Percentiles rank a stretch among this genome's conserved stretches.
Conservation (phyloP, 176 grass and related monocot genomes). For the Hordeum vulgare region MorexV3_pseudomolecules_assembly NC_058524.1:113848440-113848939, state of each 20-base stretch:
- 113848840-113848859: constrained; percentile 60
- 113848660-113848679: not conserved
- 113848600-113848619: constrained; percentile 84
- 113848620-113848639: constrained; percentile 3
- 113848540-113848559: constrained; percentile 88
- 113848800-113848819: not conserved
- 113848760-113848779: not conserved
- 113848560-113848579: constrained; percentile 51
- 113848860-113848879: constrained; percentile 86
- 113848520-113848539: constrained; percentile 48
- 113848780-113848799: not conserved
- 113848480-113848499: not conserved
- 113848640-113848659: not conserved
- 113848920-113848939: constrained; percentile 61
- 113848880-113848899: constrained; percentile 75
- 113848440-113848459: constrained; percentile 60
- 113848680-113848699: not conserved
- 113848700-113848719: not conserved
- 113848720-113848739: not conserved
- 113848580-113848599: constrained; percentile 80
- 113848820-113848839: not conserved
- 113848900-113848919: constrained; percentile 69
- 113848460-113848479: not conserved
- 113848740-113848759: not conserved
- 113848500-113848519: not conserved